Evolutionary conservation across 1,284 basidiomycete genomes (phyloP).

Genomic region (Ceratobasidium sp.): DNA sequence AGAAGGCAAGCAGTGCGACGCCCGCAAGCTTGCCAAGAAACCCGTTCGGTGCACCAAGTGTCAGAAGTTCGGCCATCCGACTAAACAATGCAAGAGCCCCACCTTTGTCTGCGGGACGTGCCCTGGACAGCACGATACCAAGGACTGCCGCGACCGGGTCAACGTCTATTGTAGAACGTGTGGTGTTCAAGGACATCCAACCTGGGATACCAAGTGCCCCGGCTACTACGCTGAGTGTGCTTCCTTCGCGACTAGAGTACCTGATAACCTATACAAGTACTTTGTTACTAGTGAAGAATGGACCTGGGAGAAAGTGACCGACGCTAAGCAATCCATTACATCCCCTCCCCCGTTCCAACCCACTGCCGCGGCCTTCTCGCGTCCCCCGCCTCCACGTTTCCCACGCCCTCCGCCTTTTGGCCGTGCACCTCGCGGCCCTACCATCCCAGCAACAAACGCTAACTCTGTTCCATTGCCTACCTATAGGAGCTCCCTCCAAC

Average conservation of each 20-base stretch:
- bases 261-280: neutral
- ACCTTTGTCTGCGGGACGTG: neutral
- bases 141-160: neutral
- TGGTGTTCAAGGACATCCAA: neutral
- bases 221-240: neutral
- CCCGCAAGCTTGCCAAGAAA: neutral
- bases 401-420: neutral
- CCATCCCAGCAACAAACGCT: neutral
- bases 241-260: neutral
- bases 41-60: constrained; percentile 22
- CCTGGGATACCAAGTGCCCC: constrained; percentile 10
- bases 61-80: constrained; percentile 38
- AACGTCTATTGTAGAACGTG: constrained; percentile 8
- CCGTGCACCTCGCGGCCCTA: constrained; percentile 22
- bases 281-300: neutral
- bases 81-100: constrained; percentile 44
- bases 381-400: neutral
- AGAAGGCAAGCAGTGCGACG: neutral
- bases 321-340: neutral
- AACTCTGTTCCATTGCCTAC: neutral
- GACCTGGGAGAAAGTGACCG: constrained; percentile 12
- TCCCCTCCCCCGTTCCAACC: neutral
- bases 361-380: neutral
- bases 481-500: neutral
- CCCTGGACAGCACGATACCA: neutral